Base-by-base conservation (phyloP, 345 rosid genomes). In the Pugionium dolabratum region DNA sequence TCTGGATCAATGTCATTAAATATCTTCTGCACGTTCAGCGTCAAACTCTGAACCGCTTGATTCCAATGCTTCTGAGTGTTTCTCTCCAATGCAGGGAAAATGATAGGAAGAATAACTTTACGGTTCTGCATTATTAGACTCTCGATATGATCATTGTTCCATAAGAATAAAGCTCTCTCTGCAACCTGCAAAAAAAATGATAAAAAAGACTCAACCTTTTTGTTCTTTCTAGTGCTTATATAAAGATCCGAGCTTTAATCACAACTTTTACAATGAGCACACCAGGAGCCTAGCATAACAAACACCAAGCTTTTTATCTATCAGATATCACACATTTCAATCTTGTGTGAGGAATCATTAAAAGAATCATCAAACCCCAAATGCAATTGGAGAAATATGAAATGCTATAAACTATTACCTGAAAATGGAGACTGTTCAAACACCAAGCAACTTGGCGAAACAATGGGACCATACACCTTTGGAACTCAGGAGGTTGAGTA, bases 401-500 rank as follows among this genome's bases (percentile, higher is more conserved):
- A 54, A 53, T 1, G 31, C 6, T 35, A 31, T 26, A 40, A 54
- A 64, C 4, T 10, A 54, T 66, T 80, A 91, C 97, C 97, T 91
- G 97, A 75, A 88, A 88, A 59, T 91, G 96, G 42, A 79, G 75
- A 75, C 94, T 88, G 78, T 62, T 86, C 81, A 91, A 74, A 75
- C 97, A 88, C 36, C 70, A 71, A 59, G 84, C 84, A 70, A 88
- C 76, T 80, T 69, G 88, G 66, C 67, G 85, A 80, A 86, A 91
- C 70, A 88, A 78, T 3, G 96, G 92, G 42, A 91, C 88, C 94
- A 88, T 86, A 65, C 96, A 88, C 49, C 86, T 75, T 72, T 86
- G 91, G 56, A 91, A 91, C 47, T 91, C 98, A 2, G 87, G 69
- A 49, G 85, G 82, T 60, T 85, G 95, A 53, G 96, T 89, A 3